Evolutionary conservation across 305 asterid species (phyloP).

Genomic region (Solanum hybrid): DNA sequence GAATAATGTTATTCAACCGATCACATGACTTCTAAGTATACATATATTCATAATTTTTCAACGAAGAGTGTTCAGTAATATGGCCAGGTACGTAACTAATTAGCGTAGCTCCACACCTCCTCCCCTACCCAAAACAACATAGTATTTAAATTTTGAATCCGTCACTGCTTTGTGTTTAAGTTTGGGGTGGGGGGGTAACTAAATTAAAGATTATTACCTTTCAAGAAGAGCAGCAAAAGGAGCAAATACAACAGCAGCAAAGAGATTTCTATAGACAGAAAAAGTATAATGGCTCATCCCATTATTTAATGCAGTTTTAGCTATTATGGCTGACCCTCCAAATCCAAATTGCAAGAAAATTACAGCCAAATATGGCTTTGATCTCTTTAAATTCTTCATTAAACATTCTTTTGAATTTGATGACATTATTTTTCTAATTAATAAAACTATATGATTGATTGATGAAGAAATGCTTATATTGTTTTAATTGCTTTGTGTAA

Average conservation of each 20-base stretch:
- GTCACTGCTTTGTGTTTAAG: not conserved
- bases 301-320: slow-evolving; percentile 49
- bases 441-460: not conserved
- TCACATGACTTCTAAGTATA: not conserved
- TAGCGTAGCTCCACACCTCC: not conserved
- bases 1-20: not conserved
- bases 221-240: slow-evolving; percentile 25
- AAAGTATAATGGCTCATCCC: slow-evolving; percentile 59
- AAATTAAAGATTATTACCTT: slow-evolving; percentile 5
- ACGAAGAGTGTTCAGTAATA: not conserved
- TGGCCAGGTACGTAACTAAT: not conserved
- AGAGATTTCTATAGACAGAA: slow-evolving; percentile 35
- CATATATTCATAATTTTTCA: not conserved
- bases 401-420: not conserved
- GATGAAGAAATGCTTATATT: not conserved
- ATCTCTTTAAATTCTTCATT: slow-evolving; percentile 8
- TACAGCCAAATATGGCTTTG: slow-evolving; percentile 47
- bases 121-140: not conserved
- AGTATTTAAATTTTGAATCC: not conserved
- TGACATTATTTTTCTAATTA: not conserved
- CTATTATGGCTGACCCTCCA: slow-evolving; percentile 53
- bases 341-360: slow-evolving; percentile 47
- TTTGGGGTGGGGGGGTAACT: not conserved
- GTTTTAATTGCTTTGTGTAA: not conserved
- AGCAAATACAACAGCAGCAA: slow-evolving; percentile 16